Percentiles rank a stretch among this genome's conserved stretches.
Conservation (phyloP, 2,329 filamentous ascomycete genomes). For the Fusarium sarcochroum region DNA sequence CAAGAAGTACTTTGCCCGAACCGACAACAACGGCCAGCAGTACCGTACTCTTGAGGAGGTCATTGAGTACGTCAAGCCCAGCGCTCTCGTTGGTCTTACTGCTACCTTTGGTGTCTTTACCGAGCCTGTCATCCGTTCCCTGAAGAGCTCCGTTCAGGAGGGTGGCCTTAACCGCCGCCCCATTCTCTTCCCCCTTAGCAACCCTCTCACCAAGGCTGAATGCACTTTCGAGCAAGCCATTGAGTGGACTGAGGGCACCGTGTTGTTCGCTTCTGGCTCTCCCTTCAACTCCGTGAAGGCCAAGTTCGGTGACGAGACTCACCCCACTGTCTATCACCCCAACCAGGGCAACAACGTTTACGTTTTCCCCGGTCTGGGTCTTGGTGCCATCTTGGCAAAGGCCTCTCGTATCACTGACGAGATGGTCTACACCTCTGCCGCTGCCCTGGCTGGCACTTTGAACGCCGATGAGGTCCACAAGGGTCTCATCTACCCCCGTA, state of each 20-base stretch:
- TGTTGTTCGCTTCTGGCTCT: conserved; percentile 94
- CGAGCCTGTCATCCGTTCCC: conserved; percentile 82
- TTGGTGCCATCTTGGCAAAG: conserved; percentile 93
- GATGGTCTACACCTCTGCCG: conserved; percentile 97
- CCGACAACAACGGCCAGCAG: conserved; percentile 75
- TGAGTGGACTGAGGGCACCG: conserved; percentile 89
- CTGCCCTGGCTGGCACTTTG: conserved; percentile 82
- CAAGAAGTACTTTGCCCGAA: conserved; percentile 79
- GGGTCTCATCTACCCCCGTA: conserved; percentile 90
- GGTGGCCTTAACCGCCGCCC: conserved; percentile 80
- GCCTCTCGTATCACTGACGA: conserved; percentile 87
- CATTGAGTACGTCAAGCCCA: conserved; percentile 94
- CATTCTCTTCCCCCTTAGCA: conserved; percentile 96
- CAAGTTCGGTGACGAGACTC: conserved; percentile 68
- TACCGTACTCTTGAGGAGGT: conserved; percentile 89
- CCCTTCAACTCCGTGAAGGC: conserved; percentile 84
- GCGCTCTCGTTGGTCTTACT: conserved; percentile 92
- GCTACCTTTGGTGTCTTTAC: conserved; percentile 97
- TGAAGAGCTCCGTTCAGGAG: conserved; percentile 74
- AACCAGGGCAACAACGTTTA: conserved; percentile 92
- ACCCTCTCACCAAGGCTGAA: conserved; percentile 96
- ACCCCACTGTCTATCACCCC: conserved; percentile 77
- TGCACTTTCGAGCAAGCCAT: conserved; percentile 97
- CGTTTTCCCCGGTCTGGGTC: conserved; percentile 95
- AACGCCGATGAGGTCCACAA: conserved; percentile 84